Conservation (phyloP, 306 rosid species). For the Mimosa pudica region DNA sequence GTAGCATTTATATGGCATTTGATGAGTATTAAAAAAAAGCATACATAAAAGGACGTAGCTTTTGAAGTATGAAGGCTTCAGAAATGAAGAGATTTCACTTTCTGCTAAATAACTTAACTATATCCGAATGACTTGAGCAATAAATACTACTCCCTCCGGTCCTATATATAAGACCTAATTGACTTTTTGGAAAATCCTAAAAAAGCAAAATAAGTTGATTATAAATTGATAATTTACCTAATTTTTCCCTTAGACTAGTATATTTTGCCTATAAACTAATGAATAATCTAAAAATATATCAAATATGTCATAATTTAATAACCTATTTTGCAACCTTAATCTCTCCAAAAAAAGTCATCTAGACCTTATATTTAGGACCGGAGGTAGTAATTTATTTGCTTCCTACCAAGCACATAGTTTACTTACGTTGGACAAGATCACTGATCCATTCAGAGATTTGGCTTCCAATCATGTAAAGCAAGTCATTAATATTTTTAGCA, state of each 20-base stretch:
- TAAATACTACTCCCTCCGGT: background rate
- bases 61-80: background rate
- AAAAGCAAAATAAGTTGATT: no score
- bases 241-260: no score
- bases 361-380: no score
- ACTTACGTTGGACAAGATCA: constrained; percentile 1
- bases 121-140: background rate
- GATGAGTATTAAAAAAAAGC: background rate
- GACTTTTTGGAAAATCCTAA: no score
- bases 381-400: background rate
- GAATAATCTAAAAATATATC: no score
- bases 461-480: constrained; percentile 1
- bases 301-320: no score
- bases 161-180: no score
- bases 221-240: no score
- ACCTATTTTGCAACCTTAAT: no score
- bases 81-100: background rate
- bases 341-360: no score
- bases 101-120: background rate
- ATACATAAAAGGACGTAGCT: background rate
- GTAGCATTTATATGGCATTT: background rate
- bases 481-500: background rate
- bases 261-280: no score
- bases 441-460: background rate
- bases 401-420: constrained; percentile 3